Percentiles rank a stretch among this genome's conserved stretches.
Conservation (phyloP, 2,329 filamentous ascomycete genomes). For the Aspergillus pseudotamarii region DNA sequence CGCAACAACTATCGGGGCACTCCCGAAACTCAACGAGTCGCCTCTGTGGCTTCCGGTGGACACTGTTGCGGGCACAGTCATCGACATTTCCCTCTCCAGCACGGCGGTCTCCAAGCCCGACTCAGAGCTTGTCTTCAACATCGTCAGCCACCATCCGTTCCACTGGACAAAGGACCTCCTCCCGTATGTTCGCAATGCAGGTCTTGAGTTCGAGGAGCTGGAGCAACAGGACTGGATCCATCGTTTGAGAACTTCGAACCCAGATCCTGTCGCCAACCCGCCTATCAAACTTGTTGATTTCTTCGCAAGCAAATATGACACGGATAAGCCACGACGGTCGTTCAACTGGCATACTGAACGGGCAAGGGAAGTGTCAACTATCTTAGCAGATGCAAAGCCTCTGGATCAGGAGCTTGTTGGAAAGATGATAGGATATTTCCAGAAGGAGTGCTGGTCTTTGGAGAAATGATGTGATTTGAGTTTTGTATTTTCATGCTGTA, state of each 20-base stretch:
- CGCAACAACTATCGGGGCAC: constrained; percentile 45
- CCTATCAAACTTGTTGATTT: constrained; percentile 58
- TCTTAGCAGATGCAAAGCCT: constrained; percentile 14
- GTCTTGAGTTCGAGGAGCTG: constrained; percentile 38
- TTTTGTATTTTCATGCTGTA: too few species aligned
- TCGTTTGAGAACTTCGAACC: constrained; percentile 49
- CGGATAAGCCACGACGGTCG: constrained; percentile 10
- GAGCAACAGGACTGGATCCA: constrained; percentile 31
- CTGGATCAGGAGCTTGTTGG: constrained; percentile 31
- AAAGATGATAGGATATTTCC: constrained; percentile 43
- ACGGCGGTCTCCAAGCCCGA: background rate
- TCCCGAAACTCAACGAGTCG: constrained; percentile 52
- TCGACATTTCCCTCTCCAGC: constrained; percentile 30
- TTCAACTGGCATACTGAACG: constrained; percentile 23
- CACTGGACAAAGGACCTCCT: constrained; percentile 58
- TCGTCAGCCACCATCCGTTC: constrained; percentile 55
- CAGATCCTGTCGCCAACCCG: constrained; percentile 54
- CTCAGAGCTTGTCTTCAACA: constrained; percentile 49
- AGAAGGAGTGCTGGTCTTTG: constrained; percentile 20
- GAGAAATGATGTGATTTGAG: background rate
- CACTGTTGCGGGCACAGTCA: constrained; percentile 40
- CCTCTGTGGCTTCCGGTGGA: constrained; percentile 51
- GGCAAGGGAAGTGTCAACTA: constrained; percentile 17
- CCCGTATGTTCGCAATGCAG: constrained; percentile 53
- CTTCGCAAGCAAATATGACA: constrained; percentile 56